Percentiles rank a stretch among this genome's conserved stretches.
Conservation (phyloP, 345 rosid species). For the Nasturtium officinale region DNA sequence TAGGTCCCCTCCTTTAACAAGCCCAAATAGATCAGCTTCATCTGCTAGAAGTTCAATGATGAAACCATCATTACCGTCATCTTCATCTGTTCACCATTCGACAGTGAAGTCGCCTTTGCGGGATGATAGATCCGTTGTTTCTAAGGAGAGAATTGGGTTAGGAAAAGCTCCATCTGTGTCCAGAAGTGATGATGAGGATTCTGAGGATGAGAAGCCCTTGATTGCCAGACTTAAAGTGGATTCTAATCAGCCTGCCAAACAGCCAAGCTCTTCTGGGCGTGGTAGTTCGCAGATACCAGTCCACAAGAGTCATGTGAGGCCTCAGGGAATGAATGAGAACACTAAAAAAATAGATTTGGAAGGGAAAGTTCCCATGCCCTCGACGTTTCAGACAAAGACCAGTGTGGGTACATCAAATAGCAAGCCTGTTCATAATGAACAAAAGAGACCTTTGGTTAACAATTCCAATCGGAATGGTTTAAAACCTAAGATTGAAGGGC, state of each 20-base stretch:
- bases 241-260: slow-evolving; percentile 30
- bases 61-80: slow-evolving; percentile 30
- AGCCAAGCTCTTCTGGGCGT: slow-evolving; percentile 27
- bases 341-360: slow-evolving; percentile 17
- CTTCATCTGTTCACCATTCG: slow-evolving; percentile 30
- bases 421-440: slow-evolving; percentile 36
- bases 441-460: slow-evolving; percentile 56
- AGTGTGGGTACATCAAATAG: slow-evolving; percentile 33
- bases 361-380: slow-evolving; percentile 15
- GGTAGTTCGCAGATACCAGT: slow-evolving; percentile 19
- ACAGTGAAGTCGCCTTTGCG: slow-evolving; percentile 32
- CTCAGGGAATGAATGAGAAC: slow-evolving; percentile 32
- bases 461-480: slow-evolving; percentile 64
- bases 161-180: slow-evolving; percentile 36
- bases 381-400: slow-evolving; percentile 27
- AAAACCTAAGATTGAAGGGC: slow-evolving; percentile 48
- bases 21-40: slow-evolving; percentile 36
- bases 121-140: slow-evolving; percentile 31
- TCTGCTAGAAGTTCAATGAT: slow-evolving; percentile 31
- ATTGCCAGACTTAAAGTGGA: slow-evolving; percentile 53
- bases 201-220: slow-evolving; percentile 80
- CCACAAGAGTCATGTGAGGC: slow-evolving; percentile 25
- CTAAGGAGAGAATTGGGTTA: slow-evolving; percentile 53
- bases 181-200: slow-evolving; percentile 51
- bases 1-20: slow-evolving; percentile 40